phyloP scores from a whole-genome alignment of 371 early-diverging fungal species.

The Dentiscutata heterogama region DNA sequence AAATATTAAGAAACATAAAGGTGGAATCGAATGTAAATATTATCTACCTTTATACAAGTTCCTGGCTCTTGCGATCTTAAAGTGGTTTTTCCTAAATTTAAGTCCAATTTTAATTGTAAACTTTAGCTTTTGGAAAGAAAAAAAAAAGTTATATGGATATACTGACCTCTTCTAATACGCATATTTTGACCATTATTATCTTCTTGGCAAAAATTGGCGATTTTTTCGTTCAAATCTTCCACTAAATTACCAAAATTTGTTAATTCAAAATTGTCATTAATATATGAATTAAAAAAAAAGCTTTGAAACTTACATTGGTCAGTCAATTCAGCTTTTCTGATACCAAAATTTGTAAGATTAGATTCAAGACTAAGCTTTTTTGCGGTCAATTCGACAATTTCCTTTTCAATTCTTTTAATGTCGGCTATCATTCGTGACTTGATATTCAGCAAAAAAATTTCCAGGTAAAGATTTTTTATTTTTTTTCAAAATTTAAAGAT shows the following conservation, averaged over 20 bases:
- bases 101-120: neutral
- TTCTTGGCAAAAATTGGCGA: constrained; percentile 57
- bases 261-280: neutral
- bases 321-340: constrained; percentile 66
- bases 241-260: constrained; percentile 47
- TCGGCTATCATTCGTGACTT: constrained; percentile 64
- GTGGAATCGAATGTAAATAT: neutral
- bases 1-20: neutral
- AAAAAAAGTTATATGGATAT: neutral
- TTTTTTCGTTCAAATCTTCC: constrained; percentile 58
- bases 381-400: constrained; percentile 64
- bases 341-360: constrained; percentile 65
- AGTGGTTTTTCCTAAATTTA: neutral
- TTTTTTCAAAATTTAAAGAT: neutral
- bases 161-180: constrained; percentile 11
- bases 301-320: constrained; percentile 56
- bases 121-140: neutral
- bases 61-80: constrained; percentile 52
- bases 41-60: constrained; percentile 58
- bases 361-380: constrained; percentile 63
- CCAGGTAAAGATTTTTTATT: constrained; percentile 2
- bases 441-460: neutral
- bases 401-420: constrained; percentile 69
- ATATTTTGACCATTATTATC: constrained; percentile 56
- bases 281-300: neutral